A percentile compares a stretch with the other conserved stretches of the same genome.
phyloP scores from a whole-genome alignment of 2,329 filamentous ascomycete genomes.

The Nemania sp. region DNA sequence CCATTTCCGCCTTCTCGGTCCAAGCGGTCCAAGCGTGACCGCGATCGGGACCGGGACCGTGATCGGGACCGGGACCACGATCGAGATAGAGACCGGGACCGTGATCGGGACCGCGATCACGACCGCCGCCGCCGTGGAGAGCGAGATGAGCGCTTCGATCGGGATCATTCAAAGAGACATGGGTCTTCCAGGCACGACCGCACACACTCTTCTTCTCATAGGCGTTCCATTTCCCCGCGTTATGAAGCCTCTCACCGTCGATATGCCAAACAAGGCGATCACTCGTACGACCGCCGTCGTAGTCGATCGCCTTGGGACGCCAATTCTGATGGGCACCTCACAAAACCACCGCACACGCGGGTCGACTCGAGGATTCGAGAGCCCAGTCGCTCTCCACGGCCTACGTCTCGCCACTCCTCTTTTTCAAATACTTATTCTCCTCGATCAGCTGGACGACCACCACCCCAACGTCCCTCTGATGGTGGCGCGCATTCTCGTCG shows the following conservation, averaged over 20 bases:
- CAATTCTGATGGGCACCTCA: slow-evolving; percentile 28
- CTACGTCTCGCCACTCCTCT: slow-evolving; percentile 37
- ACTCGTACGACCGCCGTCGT: slow-evolving; percentile 29
- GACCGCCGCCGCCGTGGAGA: slow-evolving; percentile 36
- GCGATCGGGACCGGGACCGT: slow-evolving; percentile 37
- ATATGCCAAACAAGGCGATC: slow-evolving; percentile 33
- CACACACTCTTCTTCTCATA: slow-evolving; percentile 29
- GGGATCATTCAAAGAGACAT: slow-evolving; percentile 30
- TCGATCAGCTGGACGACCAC: slow-evolving; percentile 29
- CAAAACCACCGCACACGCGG: slow-evolving; percentile 27
- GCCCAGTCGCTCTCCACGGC: slow-evolving; percentile 35
- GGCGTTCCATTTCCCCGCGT: slow-evolving; percentile 35
- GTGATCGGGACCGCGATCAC: slow-evolving; percentile 39
- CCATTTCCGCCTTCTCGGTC: slow-evolving; percentile 43
- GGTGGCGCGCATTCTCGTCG: slow-evolving; percentile 34
- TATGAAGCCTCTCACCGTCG: slow-evolving; percentile 31
- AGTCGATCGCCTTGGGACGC: slow-evolving; percentile 36
- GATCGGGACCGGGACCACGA: slow-evolving; percentile 31
- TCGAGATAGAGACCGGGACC: slow-evolving; percentile 33
- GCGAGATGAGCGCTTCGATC: slow-evolving; percentile 31
- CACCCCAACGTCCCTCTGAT: slow-evolving; percentile 32
- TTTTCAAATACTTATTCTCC: slow-evolving; percentile 38
- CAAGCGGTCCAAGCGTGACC: slow-evolving; percentile 49
- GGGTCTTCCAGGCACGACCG: slow-evolving; percentile 27
- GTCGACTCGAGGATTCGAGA: slow-evolving; percentile 32